Evolutionary conservation across 208 protist genomes (phyloP), one percentile per base, ranked within the genome.

Genomic region (Blastocrithidia nonstop): DNA sequence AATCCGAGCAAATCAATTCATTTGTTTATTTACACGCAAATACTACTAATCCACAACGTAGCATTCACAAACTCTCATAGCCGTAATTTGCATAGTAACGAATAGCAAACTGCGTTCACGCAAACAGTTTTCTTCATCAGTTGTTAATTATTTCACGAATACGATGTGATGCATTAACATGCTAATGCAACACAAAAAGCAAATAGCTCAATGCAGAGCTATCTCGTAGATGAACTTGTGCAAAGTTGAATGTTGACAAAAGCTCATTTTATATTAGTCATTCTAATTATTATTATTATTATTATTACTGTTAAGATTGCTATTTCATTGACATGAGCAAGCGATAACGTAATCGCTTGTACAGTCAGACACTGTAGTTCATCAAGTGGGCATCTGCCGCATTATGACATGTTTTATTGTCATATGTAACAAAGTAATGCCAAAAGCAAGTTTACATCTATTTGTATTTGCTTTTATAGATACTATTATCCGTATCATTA

Each of bases 291-390:
- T n/a, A n/a, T n/a, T n/a, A n/a, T n/a, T n/a, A n/a, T n/a, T n/a
- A n/a, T n/a, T n/a, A n/a, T n/a, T n/a, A n/a, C n/a, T n/a, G n/a
- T n/a, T n/a, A 29, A 6, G 5, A 15, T 22, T 2, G 8, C 16
- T 4, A 7, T 24, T n/a, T 15, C 4, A 29, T 8, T 21, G 2
- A 5, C 9, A 5, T 21, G 19, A 9, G 21, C 6, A 16, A 21
- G 0, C 23, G 38, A 3, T 17, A 55, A 7, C 23, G 19, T 41
- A 37, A 19, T 3, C 81, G 62, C 2, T 68, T 65, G 24, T 85
- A 85, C 0, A 83, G 66, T 73, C 76, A 91, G 1, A 71, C 77
- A 44, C 85, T 83, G 63, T 87, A 91, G 50, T 91, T 91, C 68
- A 87, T 70, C 9, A 44, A 46, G 42, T 91, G 81, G 15, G 65